Conservation (phyloP, 768 basidiomycete species). For the Roridomyces roridus region DNA sequence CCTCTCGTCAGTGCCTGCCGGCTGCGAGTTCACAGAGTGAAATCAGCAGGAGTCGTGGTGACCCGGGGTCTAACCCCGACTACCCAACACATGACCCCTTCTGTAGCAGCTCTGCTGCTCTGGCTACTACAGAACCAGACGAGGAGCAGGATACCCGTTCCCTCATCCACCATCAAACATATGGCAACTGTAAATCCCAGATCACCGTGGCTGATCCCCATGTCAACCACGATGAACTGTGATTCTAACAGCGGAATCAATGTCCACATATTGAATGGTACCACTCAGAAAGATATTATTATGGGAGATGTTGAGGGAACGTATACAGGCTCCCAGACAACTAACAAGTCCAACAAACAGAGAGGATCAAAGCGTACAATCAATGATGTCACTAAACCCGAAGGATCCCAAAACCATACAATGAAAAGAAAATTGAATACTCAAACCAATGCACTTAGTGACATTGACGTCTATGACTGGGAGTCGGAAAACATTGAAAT, state of each 20-base stretch:
- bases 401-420: background rate
- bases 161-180: background rate
- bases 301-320: conserved; percentile 6
- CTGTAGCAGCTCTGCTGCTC: background rate
- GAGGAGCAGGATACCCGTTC: background rate
- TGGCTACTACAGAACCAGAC: background rate
- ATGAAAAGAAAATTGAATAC: background rate
- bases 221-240: background rate
- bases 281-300: background rate
- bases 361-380: too few relatives aligned
- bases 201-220: conserved; percentile 1
- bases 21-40: conserved; percentile 8
- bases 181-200: too few relatives aligned
- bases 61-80: conserved; percentile 4
- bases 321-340: background rate
- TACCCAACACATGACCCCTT: background rate
- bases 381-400: too few relatives aligned
- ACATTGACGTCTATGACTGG: background rate
- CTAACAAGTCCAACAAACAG: too few relatives aligned
- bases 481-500: background rate
- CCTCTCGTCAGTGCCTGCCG: conserved; percentile 12
- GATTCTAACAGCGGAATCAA: background rate
- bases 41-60: conserved; percentile 9
- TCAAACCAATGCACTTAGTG: background rate
- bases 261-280: background rate